phyloP scores from a whole-genome alignment of 169 alveolate genomes.

The Besnoitia besnoiti region DNA sequence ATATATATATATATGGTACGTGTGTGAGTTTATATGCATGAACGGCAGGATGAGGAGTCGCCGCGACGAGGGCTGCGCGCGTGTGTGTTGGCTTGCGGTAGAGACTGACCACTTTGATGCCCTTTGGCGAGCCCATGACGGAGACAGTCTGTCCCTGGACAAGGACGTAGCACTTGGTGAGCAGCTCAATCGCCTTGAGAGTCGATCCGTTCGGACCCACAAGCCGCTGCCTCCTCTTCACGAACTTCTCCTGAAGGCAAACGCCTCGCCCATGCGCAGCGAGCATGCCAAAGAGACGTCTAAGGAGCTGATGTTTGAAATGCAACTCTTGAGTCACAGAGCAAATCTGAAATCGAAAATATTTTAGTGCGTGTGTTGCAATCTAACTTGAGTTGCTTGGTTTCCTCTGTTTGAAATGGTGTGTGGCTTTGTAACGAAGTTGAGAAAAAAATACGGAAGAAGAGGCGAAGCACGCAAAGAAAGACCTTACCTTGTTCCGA shows the following conservation, averaged over 20 bases:
- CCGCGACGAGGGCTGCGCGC: neutral
- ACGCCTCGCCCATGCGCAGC: too few species aligned
- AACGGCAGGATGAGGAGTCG: neutral
- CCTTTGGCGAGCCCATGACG: slow-evolving; percentile 95
- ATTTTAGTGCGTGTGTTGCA: too few species aligned
- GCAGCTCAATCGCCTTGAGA: slow-evolving; percentile 95
- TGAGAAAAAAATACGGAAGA: neutral
- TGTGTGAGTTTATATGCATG: neutral
- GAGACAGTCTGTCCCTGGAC: slow-evolving; percentile 98
- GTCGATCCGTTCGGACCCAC: slow-evolving; percentile 99
- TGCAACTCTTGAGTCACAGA: too few species aligned
- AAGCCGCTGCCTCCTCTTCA: slow-evolving; percentile 98
- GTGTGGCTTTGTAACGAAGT: neutral
- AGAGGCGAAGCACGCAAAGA: neutral
- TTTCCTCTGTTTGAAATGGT: too few species aligned
- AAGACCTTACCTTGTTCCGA: slow-evolving; percentile 82
- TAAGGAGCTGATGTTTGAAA: too few species aligned
- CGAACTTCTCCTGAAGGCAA: slow-evolving; percentile 95
- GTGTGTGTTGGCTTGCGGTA: neutral
- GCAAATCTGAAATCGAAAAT: too few species aligned
- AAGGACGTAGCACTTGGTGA: slow-evolving; percentile 97
- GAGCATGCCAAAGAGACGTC: too few species aligned
- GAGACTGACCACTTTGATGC: slow-evolving; percentile 88
- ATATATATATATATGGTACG: neutral
- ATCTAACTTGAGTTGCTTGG: too few species aligned